phyloP scores from a whole-genome alignment of 2,329 filamentous ascomycete species.

The Aurifilum marmelostoma region DNA sequence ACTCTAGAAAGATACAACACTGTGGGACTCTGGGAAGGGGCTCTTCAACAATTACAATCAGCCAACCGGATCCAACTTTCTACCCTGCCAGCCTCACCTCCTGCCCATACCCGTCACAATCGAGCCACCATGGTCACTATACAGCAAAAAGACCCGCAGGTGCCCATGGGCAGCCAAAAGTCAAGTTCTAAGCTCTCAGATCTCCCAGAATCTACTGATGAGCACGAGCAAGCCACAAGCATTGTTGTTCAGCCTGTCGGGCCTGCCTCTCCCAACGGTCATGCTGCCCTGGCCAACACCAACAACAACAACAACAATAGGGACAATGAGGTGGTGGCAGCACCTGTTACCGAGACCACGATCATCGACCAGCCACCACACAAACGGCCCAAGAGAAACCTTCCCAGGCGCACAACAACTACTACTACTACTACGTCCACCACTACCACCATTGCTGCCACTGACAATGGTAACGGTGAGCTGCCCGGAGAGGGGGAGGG shows the following conservation, averaged over 20 bases:
- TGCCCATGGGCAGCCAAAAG: conserved; percentile 20
- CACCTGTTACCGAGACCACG: neutral
- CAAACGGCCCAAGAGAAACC: neutral
- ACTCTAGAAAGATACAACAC: neutral
- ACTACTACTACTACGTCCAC: neutral
- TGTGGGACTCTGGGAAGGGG: neutral
- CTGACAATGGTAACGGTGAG: neutral
- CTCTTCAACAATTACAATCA: neutral
- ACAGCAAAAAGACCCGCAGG: neutral
- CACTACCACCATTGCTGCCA: neutral
- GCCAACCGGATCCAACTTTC: neutral
- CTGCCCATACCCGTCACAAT: neutral
- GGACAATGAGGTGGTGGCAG: neutral
- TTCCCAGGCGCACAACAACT: neutral
- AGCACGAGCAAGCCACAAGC: conserved; percentile 10
- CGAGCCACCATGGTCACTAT: conserved; percentile 7
- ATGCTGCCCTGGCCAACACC: neutral
- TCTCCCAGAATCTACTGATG: conserved; percentile 18
- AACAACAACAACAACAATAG: neutral
- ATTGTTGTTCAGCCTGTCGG: conserved; percentile 2
- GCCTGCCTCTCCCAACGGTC: conserved; percentile 8
- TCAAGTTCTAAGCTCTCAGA: conserved; percentile 23
- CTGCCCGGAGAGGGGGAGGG: no score
- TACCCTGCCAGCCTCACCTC: neutral
- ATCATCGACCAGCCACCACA: neutral